Evolutionary conservation across 2,329 filamentous ascomycete genomes (phyloP).

Genomic region (Davidsoniella virescens): DNA sequence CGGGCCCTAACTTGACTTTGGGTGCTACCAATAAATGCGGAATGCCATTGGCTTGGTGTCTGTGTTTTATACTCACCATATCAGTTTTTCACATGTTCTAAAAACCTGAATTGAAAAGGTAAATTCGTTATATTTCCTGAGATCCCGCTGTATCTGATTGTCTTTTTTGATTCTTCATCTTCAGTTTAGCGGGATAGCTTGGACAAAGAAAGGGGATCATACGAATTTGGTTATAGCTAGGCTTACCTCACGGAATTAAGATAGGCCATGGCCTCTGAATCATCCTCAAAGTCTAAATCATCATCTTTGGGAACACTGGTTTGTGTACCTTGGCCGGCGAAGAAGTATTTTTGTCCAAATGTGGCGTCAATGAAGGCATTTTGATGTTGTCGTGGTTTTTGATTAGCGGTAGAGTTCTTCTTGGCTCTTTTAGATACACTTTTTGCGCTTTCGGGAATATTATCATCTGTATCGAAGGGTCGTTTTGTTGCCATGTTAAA

Average conservation of each 20-base stretch:
- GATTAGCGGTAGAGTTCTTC: conserved; percentile 20
- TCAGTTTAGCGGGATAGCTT: conserved; percentile 1
- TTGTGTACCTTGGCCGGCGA: conserved; percentile 43
- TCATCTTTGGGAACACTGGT: conserved; percentile 31
- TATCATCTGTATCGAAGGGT: neutral
- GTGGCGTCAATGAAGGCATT: conserved; percentile 40
- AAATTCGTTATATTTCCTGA: too few species aligned
- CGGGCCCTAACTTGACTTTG: conserved; percentile 30
- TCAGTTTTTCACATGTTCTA: conserved; percentile 22
- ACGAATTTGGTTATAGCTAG: neutral
- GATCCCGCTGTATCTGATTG: neutral
- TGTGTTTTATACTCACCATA: conserved; percentile 34
- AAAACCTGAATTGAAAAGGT: neutral
- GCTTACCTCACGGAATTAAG: conserved; percentile 53
- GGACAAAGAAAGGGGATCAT: conserved; percentile 2
- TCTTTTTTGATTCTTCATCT: neutral
- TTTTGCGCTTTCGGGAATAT: conserved; percentile 1
- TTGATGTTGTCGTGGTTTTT: conserved; percentile 26
- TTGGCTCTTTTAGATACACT: conserved; percentile 3
- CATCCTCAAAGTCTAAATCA: conserved; percentile 51
- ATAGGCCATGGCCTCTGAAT: conserved; percentile 53
- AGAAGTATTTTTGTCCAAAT: conserved; percentile 57
- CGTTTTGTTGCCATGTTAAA: conserved; percentile 8
- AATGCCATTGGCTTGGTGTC: conserved; percentile 58
- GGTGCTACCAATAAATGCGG: conserved; percentile 55